These are phyloP conservation scores for Aspergillus ruber DNA, from an alignment of 2,329 filamentous ascomycete genomes.

Conservation along the genomic window DNA sequence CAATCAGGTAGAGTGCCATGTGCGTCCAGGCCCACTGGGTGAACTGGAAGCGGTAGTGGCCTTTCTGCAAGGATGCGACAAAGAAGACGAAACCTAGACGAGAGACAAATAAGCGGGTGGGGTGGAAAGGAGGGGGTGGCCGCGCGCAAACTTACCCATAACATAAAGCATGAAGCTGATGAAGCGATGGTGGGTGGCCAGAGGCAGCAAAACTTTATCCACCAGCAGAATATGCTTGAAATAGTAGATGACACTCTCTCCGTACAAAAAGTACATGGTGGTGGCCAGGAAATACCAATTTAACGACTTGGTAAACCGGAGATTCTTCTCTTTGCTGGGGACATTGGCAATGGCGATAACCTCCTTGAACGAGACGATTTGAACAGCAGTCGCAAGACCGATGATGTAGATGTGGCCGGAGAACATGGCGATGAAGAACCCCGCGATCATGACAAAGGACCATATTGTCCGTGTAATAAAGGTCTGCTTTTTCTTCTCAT, in stretches of 20 bases:
- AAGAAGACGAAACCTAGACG: constrained; percentile 92
- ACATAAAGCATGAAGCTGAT: constrained; percentile 98
- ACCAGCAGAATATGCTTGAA: constrained; percentile 98
- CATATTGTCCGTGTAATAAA: constrained; percentile 96
- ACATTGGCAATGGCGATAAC: constrained; percentile 97
- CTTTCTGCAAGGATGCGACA: constrained; percentile 86
- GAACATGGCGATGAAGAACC: constrained; percentile 88
- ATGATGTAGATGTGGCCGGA: constrained; percentile 98
- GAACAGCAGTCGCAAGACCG: constrained; percentile 81
- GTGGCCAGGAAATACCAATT: constrained; percentile 99
- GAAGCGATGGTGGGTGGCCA: constrained; percentile 96
- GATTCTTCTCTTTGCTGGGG: constrained; percentile 79
- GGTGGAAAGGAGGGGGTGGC: neutral
- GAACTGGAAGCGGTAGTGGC: constrained; percentile 97
- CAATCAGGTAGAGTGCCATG: constrained; percentile 96
- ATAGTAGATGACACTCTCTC: constrained; percentile 98
- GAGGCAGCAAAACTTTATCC: constrained; percentile 82
- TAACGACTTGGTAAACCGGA: constrained; percentile 89
- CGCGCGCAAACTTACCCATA: constrained; percentile 60
- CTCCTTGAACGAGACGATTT: constrained; percentile 98
- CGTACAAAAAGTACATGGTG: constrained; percentile 98
- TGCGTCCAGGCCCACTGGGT: constrained; percentile 99
- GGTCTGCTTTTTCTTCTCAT: constrained; percentile 97
- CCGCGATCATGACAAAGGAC: constrained; percentile 94
- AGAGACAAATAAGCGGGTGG: neutral